Evolutionary conservation across 768 basidiomycete genomes (phyloP), one percentile per base, ranked within the genome.

Genomic region (Suillus fuscotomentosus): DNA sequence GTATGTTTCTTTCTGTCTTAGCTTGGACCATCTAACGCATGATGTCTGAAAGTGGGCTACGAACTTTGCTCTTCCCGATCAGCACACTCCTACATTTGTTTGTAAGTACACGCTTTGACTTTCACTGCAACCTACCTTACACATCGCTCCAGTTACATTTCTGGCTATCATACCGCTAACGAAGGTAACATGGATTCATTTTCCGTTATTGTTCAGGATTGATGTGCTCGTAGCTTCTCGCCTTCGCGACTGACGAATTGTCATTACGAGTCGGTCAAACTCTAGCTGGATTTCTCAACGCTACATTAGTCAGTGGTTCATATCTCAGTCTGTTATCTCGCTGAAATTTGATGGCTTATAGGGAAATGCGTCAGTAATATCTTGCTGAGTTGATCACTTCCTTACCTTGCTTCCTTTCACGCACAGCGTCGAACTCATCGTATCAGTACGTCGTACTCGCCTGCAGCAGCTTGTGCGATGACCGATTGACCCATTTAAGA

Each of bases 111-210:
- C 24, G 5, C 13, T 10, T 27, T 20, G 10, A 57, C 24, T 6
- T 24, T 41, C 6, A 8, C 51, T 24, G 22, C 8, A 17, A 14
- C 6, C 2, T 15, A 24, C 51, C 55, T 39, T 14, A 6, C 8
- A 39, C 14, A 57, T 20, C 24, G 22, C n/a, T 17, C 54, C 67
- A 92, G 90, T 89, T 71, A 86, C 88, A 1, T 93, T 95, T 72
- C 76, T 92, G 50, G 86, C 94, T n/a, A 95, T 95, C 65, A 84
- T 95, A 65, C 94, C 94, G 5, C 81, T 94, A 3, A 93, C 93
- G 50, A 92, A 93, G 78, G 90, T 89, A 57, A 42, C 15, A 27
- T 17, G 17, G 8, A 10, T 59, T 20, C 10, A 10, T 6, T 59
- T 42, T n/a, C n/a, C 31, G 15, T 24, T 10, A 6, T 42, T 42